Base-by-base conservation (phyloP, 805 yeast species). In the Brettanomyces bruxellensis region DNA sequence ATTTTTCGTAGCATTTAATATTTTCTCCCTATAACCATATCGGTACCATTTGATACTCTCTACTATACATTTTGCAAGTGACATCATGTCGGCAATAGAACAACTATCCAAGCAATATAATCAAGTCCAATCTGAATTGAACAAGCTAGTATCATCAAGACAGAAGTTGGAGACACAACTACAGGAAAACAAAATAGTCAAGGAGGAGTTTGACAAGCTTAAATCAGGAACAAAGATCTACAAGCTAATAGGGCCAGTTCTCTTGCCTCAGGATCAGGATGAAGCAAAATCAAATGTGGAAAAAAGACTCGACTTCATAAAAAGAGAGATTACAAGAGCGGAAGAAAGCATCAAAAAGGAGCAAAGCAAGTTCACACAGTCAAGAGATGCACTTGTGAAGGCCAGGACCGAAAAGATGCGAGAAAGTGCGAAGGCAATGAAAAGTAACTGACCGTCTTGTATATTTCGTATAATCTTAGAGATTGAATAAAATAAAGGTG, bases 151-250 rank as follows among this genome's bases (percentile, higher is more conserved):
- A 35, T 69, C 77, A 4, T 79, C 88, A 11, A 80, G 98, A 58
- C 95, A 91, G 54, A 78, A 82, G 59, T 74, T 93, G 41, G 99
- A 93, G 60, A 86, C 97, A 1, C 99, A 93, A 66, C 78, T 72
- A 55, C 99, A 93, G 65, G 99, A 93, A 64, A 90, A 90, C 64
- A 81, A 81, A 56, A 90, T 93, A 43, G 99, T 93, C 13, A 73
- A 81, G 53, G 81, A 77, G 47, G 99, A 93, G 65, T 86, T 93
- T 56, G 77, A 75, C 28, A 54, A 51, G 6, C 55, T 66, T 40
- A 68, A 86, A 47, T 75, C 76, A 47, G 85, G 79, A 34, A 73
- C 95, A 13, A 86, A 85, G 55, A 80, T 93, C 25, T 93, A 78
- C 68, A 93, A 93, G 65, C 73, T 90, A 52, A 85, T 91, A 25